Base-by-base conservation (phyloP, 2,329 filamentous ascomycete species). In the Fusarium caatingaense region DNA sequence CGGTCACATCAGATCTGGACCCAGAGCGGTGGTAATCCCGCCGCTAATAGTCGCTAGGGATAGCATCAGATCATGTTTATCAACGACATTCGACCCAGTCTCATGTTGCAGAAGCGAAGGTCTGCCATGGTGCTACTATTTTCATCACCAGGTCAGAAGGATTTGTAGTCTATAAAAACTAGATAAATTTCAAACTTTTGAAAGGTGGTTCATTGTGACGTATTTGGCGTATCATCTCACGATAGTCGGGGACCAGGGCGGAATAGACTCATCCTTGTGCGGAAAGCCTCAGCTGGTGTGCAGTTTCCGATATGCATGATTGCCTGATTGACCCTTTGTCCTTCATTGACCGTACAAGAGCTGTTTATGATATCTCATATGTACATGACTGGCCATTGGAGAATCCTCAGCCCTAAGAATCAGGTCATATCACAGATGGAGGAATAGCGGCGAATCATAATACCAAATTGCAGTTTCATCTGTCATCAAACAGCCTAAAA, bases 101-200 rank as follows among this genome's bases (percentile, higher is more conserved):
- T 64, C 53, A 15, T 60, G 62, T 59, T 59, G 8, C n/a, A 5
- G 9, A 25, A 3, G n/a, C 20, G 23, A 37, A 2, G 3, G 8
- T 18, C 9, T 64, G 23, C 10, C 2, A 10, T 15, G 18, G 15
- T 9, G 34, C 12, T 56, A 56, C 18, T n/a, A 1, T 18, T 20
- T 11, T 27, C 25, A 21, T 63, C 51, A 37, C n/a, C 40, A 28
- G 51, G 34, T 12, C 9, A 41, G 37, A 69, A 67, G 84, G 88
- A 86, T 76, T 25, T 53, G 45, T 11, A 5, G 20, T 16, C 8
- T 8, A 37, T 16, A 27, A 40, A 34, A 41, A 9, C 13, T 10
- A 27, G 6, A 40, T 6, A 16, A 4, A 6, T 20, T 18, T 27
- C 18, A 12, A 40, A 13, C 9, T 27, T 27, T 16, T 16, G 20